Percentiles rank a stretch among this genome's conserved stretches.
Evolutionary conservation across 495 filamentous ascomycete genomes (phyloP).

Genomic region (Pseudevernia furfuracea): DNA sequence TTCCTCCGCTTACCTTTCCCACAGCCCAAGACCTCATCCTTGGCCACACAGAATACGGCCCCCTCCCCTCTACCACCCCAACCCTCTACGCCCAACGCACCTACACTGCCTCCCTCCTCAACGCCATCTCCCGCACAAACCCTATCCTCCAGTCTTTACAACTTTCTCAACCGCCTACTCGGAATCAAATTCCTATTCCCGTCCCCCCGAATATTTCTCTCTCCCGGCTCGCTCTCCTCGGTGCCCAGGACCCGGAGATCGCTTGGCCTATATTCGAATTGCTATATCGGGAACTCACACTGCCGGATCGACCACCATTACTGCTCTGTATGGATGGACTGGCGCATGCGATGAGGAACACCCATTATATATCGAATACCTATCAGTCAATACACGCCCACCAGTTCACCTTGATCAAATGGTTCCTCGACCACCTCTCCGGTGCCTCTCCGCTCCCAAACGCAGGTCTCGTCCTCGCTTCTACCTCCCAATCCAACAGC

Average conservation of each 20-base stretch:
- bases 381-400: conserved; percentile 77
- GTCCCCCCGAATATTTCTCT: conserved; percentile 56
- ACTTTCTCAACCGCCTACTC: conserved; percentile 45
- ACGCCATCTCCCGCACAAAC: conserved; percentile 66
- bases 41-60: conserved; percentile 69
- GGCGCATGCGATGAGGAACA: conserved; percentile 67
- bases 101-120: conserved; percentile 65
- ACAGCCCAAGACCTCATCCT: conserved; percentile 74
- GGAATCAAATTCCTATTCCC: conserved; percentile 49
- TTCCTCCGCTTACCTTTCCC: not conserved
- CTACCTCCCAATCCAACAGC: conserved; percentile 59
- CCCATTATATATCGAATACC: conserved; percentile 60
- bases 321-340: conserved; percentile 73
- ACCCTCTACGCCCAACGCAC: conserved; percentile 67
- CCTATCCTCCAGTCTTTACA: conserved; percentile 51
- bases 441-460: conserved; percentile 55
- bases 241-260: conserved; percentile 62
- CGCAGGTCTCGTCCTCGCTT: conserved; percentile 70
- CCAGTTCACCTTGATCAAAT: conserved; percentile 67
- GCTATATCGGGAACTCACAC: conserved; percentile 69
- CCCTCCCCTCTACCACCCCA: conserved; percentile 51
- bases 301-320: conserved; percentile 59
- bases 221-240: conserved; percentile 57
- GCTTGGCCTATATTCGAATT: conserved; percentile 77
- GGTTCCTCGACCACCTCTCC: conserved; percentile 63